A percentile compares a stretch with the other conserved stretches of the same genome.
Conservation (phyloP, 306 rosid genomes). For the Lagenaria siceraria region DNA sequence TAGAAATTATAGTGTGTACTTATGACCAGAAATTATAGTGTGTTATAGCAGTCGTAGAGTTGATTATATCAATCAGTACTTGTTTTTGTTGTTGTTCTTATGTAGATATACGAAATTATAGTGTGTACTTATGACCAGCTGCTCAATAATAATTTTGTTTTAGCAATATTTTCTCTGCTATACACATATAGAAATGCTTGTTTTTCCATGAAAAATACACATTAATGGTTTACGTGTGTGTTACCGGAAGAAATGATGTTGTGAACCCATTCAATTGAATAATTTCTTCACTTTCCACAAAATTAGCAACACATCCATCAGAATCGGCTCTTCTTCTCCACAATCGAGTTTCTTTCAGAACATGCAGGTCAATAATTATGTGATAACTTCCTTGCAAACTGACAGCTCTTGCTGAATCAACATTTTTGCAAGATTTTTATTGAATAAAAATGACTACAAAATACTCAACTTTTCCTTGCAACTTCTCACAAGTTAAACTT, state of each 20-base stretch:
- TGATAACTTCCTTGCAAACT: background rate
- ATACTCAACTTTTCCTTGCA: background rate
- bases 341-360: slow-evolving; percentile 75
- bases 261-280: slow-evolving; percentile 70
- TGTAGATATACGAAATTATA: no score
- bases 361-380: slow-evolving; percentile 14
- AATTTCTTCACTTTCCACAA: slow-evolving; percentile 89
- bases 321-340: slow-evolving; percentile 99
- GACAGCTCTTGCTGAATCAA: background rate
- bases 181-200: no score
- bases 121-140: no score
- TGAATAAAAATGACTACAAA: background rate
- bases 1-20: no score
- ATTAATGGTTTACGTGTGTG: background rate
- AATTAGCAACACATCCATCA: slow-evolving; percentile 91
- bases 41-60: no score
- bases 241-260: slow-evolving; percentile 87
- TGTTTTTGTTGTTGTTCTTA: no score
- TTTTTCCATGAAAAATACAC: background rate
- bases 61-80: no score
- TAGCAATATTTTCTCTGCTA: no score
- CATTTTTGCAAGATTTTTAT: background rate
- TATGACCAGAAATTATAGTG: no score
- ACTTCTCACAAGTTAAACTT: background rate
- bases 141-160: no score